phyloP scores from a whole-genome alignment of 73 alveolate genomes.

The Stentor roeselii region DNA sequence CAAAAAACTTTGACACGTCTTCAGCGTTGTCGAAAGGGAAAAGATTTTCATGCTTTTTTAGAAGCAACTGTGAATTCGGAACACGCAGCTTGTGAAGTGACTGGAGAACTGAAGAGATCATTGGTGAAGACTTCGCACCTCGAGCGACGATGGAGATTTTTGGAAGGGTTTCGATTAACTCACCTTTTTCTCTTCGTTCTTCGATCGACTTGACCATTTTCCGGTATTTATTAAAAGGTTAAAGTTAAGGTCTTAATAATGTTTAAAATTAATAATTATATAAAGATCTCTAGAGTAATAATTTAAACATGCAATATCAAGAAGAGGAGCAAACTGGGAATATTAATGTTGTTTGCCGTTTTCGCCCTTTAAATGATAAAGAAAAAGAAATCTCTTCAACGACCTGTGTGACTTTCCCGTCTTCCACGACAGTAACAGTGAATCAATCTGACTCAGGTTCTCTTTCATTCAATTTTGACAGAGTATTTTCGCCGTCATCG shows the following conservation, averaged over 20 bases:
- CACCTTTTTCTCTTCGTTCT: conserved; percentile 19
- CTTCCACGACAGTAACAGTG: neutral
- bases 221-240: too few species aligned
- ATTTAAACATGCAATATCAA: neutral
- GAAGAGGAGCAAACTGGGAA: neutral
- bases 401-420: neutral
- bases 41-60: neutral
- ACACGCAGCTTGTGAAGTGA: neutral
- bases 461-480: neutral
- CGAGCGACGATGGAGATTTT: neutral
- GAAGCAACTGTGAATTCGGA: neutral
- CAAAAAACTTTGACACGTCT: neutral
- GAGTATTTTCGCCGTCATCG: neutral
- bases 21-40: conserved; percentile 22
- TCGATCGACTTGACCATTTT: conserved; percentile 24
- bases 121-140: conserved; percentile 16
- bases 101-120: neutral
- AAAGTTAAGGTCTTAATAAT: too few species aligned
- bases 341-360: neutral
- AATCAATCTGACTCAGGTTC: neutral
- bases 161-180: conserved; percentile 19
- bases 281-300: too few species aligned
- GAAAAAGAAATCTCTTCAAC: neutral
- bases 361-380: neutral
- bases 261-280: too few species aligned